Conservation (phyloP, 2,329 filamentous ascomycete genomes). For the Alternaria alternata region DNA sequence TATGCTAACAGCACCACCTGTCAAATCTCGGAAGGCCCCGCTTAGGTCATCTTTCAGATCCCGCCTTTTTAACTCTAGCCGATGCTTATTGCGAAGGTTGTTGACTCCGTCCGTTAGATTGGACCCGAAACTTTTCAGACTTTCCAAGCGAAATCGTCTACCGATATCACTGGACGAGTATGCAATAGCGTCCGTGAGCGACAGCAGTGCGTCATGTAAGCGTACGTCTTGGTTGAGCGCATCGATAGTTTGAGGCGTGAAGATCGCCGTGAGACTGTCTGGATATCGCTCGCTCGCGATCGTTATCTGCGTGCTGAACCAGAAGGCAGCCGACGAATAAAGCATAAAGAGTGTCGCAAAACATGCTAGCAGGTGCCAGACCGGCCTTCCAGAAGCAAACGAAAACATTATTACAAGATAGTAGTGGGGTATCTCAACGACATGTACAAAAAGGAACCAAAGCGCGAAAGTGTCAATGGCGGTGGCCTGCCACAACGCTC, state of each 20-base stretch:
- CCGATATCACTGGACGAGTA: constrained; percentile 31
- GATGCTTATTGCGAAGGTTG: constrained; percentile 15
- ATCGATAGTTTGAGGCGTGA: constrained; percentile 33
- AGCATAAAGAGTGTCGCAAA: constrained; percentile 25
- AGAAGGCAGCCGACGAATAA: constrained; percentile 23
- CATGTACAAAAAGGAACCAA: constrained; percentile 11
- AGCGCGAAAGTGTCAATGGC: constrained; percentile 9
- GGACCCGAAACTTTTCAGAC: constrained; percentile 26
- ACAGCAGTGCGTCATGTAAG: constrained; percentile 32
- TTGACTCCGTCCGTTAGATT: constrained; percentile 27
- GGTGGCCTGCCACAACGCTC: constrained; percentile 17
- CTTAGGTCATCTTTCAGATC: constrained; percentile 21
- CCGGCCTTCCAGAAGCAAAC: constrained; percentile 29
- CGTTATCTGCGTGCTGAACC: constrained; percentile 21
- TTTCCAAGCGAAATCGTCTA: constrained; percentile 17
- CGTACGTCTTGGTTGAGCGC: constrained; percentile 35
- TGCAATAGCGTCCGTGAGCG: constrained; percentile 32
- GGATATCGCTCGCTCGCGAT: constrained; percentile 5
- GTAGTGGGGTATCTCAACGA: constrained; percentile 15
- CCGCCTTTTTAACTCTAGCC: constrained; percentile 10
- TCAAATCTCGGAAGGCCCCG: constrained; percentile 9
- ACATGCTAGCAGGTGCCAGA: constrained; percentile 37
- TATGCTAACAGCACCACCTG: constrained; percentile 10
- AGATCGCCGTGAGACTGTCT: constrained; percentile 17
- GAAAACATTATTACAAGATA: constrained; percentile 38